Evolutionary conservation across 352 stramenopile genomes (phyloP), one percentile per base, ranked within the genome.

Genomic region (Phytopythium vexans): DNA sequence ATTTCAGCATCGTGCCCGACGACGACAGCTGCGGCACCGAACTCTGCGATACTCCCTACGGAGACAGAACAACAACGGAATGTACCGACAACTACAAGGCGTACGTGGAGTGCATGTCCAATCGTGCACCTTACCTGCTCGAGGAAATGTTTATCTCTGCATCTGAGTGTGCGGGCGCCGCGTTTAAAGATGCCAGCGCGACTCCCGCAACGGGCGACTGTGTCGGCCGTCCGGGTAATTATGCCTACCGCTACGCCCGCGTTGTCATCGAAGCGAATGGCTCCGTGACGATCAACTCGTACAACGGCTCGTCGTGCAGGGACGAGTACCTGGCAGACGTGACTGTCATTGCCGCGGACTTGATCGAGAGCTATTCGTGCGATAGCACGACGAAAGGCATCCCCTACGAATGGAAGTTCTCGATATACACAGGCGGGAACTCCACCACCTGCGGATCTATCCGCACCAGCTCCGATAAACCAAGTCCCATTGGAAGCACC

Each of bases 81-180:
- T 53, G 47, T 3, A 34, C 21, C 16, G 36, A 53, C 47, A 36
- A 53, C n/a, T 53, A 53, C 47, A 53, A 53, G 35, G 35, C 47
- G 6, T 53, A 53, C 47, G 16, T 36, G 21, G 47, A 34, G 36
- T 53, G 47, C n/a, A 53, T 53, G 47, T 53, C 47, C 14, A 53
- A 53, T 8, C 47, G 36, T 6, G 36, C 11, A 8, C 8, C 15
- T 4, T 53, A 53, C 36, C 47, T 53, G 15, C 47, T 53, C 6
- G 16, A 53, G 47, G 47, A 53, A 45, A 36, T 0, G n/a, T 53
- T 43, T 10, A 16, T 37, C 0, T 45, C 47, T 4, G 47, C 10
- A 3, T 53, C 47, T 4, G 16, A 45, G 4, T 53, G 47, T 14
- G 36, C 36, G 31, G 35, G 35, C 14, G 47, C 47, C 8, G 35